These are phyloP conservation scores for Candida caryicola DNA, from an alignment of 805 yeast species.

Conservation along the genomic window DNA sequence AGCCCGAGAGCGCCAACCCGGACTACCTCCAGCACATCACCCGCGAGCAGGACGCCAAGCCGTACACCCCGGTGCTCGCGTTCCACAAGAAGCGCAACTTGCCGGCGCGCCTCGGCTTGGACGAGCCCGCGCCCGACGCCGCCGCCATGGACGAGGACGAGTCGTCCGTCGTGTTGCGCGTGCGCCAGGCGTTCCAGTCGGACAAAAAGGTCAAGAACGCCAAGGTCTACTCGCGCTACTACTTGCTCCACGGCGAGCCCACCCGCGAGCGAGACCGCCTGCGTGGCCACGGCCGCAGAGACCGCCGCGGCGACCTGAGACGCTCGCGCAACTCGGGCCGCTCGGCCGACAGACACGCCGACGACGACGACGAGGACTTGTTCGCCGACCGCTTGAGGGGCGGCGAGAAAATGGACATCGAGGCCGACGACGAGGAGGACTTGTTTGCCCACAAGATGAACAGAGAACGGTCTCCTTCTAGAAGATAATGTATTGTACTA, in stretches of 20 bases:
- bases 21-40: constrained; percentile 9
- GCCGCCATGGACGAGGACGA: constrained; percentile 39
- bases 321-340: constrained; percentile 3
- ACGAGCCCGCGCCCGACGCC: constrained; percentile 11
- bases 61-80: constrained; percentile 35
- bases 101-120: constrained; percentile 27
- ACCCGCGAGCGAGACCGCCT: constrained; percentile 30
- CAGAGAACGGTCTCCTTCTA: constrained; percentile 1
- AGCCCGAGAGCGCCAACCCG: not conserved
- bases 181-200: constrained; percentile 49
- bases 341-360: constrained; percentile 18
- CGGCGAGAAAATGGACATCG: not conserved
- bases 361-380: constrained; percentile 30
- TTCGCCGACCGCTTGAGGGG: constrained; percentile 27
- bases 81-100: constrained; percentile 30
- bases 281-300: not conserved
- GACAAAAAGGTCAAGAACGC: constrained; percentile 62
- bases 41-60: constrained; percentile 40
- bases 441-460: constrained; percentile 21
- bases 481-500: not conserved
- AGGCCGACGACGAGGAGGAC: not conserved
- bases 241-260: constrained; percentile 71
- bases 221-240: constrained; percentile 57
- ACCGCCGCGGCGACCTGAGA: constrained; percentile 8
- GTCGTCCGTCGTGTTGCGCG: constrained; percentile 32